Percentiles rank a stretch among this genome's conserved stretches.
phyloP scores from a whole-genome alignment of 208 protist genomes.

The Trypanosoma rangeli region DNA sequence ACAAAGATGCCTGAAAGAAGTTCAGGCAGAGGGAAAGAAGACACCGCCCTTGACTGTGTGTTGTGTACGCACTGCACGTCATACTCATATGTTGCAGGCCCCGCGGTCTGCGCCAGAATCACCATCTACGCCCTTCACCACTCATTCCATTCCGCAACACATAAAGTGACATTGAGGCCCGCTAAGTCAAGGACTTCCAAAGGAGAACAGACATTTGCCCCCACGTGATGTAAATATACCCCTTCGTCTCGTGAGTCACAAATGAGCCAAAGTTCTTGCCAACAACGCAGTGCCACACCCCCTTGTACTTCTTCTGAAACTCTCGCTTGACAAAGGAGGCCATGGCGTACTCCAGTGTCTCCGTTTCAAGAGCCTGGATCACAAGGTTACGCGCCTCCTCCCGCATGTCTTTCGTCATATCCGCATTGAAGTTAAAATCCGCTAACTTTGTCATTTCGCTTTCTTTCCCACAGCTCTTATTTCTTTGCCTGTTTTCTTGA shows the following conservation, averaged over 20 bases:
- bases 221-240: slow-evolving; percentile 99
- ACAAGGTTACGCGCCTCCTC: slow-evolving; percentile 66
- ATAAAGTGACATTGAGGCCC: background rate
- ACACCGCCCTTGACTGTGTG: background rate
- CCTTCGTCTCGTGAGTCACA: slow-evolving; percentile 99
- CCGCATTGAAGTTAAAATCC: slow-evolving; percentile 86
- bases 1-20: background rate
- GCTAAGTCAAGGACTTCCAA: slow-evolving; percentile 91
- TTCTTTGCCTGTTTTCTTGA: background rate
- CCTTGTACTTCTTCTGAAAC: slow-evolving; percentile 89
- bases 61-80: background rate
- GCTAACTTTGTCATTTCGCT: slow-evolving; percentile 66
- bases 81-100: background rate
- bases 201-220: slow-evolving; percentile 98
- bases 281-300: slow-evolving; percentile 99
- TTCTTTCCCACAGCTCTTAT: background rate
- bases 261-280: slow-evolving; percentile 99
- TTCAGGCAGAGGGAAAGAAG: background rate
- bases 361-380: slow-evolving; percentile 80
- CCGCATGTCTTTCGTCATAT: slow-evolving; percentile 91
- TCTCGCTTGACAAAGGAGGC: slow-evolving; percentile 86
- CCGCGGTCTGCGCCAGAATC: background rate
- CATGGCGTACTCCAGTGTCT: slow-evolving; percentile 76
- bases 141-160: background rate
- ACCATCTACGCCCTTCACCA: background rate